Evolutionary conservation across 805 yeast genomes (phyloP).

Genomic region (Kodamaea leandrae): DNA sequence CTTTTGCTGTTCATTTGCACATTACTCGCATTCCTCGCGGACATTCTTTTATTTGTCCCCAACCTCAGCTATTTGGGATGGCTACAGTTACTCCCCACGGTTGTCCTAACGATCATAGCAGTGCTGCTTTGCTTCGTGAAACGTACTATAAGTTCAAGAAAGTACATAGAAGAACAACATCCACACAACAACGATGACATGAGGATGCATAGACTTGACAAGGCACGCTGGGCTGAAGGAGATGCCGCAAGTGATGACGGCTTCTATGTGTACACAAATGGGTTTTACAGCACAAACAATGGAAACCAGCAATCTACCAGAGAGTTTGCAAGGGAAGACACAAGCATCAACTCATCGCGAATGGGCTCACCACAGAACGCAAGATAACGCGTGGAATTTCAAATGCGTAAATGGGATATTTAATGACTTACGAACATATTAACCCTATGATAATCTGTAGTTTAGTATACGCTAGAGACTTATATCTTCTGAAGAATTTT

Average conservation of each 20-base stretch:
- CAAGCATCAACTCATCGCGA: too few relatives aligned
- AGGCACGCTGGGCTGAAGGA: constrained; percentile 12
- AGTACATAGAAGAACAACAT: constrained; percentile 33
- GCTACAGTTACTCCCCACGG: constrained; percentile 70
- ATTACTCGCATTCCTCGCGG: constrained; percentile 75
- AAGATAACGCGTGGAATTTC: too few relatives aligned
- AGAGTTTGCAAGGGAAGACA: neutral
- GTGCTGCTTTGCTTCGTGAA: constrained; percentile 70
- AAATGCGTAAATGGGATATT: too few relatives aligned
- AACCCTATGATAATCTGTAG: too few relatives aligned
- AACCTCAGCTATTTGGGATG: constrained; percentile 82
- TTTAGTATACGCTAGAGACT: too few relatives aligned
- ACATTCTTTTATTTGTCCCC: constrained; percentile 73
- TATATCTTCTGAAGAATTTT: neutral
- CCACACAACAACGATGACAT: constrained; percentile 34
- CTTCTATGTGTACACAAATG: constrained; percentile 42
- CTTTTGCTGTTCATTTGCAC: constrained; percentile 68
- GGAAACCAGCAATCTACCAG: neutral
- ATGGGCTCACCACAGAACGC: neutral
- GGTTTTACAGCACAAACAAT: constrained; percentile 28
- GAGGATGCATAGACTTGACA: constrained; percentile 22
- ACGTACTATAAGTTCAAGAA: constrained; percentile 57
- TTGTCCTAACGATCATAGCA: constrained; percentile 60
- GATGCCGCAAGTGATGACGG: constrained; percentile 41
- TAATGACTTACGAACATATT: neutral